Base-by-base conservation (phyloP, 306 rosid genomes). In the Benincasa hispida region DNA sequence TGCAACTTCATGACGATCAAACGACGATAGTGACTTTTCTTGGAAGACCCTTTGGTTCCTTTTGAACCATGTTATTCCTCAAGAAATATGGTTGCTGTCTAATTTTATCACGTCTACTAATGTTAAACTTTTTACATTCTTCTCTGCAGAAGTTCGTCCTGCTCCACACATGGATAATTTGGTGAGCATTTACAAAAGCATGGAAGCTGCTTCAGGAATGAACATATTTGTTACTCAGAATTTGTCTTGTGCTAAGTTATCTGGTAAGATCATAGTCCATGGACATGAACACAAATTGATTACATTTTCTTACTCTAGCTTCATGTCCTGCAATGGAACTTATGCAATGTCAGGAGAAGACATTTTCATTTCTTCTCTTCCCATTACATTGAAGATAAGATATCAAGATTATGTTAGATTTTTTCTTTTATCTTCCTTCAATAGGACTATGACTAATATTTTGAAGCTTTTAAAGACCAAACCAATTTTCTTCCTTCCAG, bases 131-230 rank as follows among this genome's bases (percentile, higher is more conserved):
- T 37, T 39, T 5, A 24, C 39, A 2, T 25, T 22, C 60, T 50
- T 75, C 12, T 10, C 10, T 67, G 72, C 69, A 92, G 99, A 92
- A 92, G 80, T 94, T 86, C 93, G 96, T 1, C 92, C 96, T 60
- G 95, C 89, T 82, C 97, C 92, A 61, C 97, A 92, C 74, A 92
- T 92, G 89, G 96, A 92, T 76, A 94, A 75, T 76, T 84, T 94
- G 87, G 99, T 94, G n/a, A 76, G 81, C 65, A 88, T 94, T 79
- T 94, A 94, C 89, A 92, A 82, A 77, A 94, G 79, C 83, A 94
- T 94, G 99, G 99, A 92, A 84, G 78, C 76, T 56, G 90, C 91
- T 82, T 88, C 96, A 0, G 99, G 98, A 76, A 41, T 87, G 19
- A 89, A 74, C 50, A 79, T 92, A 62, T 94, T 90, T 79, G 84